Evolutionary conservation across 257 asterid species (phyloP).

Genomic region (Fraxinus cuspidata): DNA sequence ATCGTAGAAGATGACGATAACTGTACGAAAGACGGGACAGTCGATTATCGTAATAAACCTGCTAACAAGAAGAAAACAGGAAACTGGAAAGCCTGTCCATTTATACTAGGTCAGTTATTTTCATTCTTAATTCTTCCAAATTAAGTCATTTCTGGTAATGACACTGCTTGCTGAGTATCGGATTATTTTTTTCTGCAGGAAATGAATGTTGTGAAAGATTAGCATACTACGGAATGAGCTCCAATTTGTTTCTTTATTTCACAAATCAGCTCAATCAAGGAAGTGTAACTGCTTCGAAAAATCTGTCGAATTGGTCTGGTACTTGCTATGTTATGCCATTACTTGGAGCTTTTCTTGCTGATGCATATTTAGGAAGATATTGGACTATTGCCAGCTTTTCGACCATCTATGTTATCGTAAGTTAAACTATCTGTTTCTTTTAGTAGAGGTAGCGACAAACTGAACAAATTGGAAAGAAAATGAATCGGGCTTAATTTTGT

Average conservation of each 20-base stretch:
- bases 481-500: background rate
- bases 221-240: slow-evolving; percentile 79
- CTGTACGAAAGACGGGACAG: slow-evolving; percentile 73
- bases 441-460: too few species aligned
- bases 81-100: slow-evolving; percentile 83
- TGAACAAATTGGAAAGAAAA: background rate
- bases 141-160: background rate
- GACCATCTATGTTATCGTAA: slow-evolving; percentile 61
- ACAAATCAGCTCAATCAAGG: slow-evolving; percentile 54
- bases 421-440: slow-evolving; percentile 14
- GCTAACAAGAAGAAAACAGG: slow-evolving; percentile 72
- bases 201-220: slow-evolving; percentile 71
- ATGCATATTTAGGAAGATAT: slow-evolving; percentile 72
- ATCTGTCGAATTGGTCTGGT: slow-evolving; percentile 69
- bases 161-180: background rate
- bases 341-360: slow-evolving; percentile 74
- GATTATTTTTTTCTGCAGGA: slow-evolving; percentile 30
- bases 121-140: background rate
- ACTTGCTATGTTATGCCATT: slow-evolving; percentile 73
- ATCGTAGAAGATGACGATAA: slow-evolving; percentile 51
- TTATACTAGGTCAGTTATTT: slow-evolving; percentile 52
- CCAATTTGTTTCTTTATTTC: slow-evolving; percentile 54
- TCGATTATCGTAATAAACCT: slow-evolving; percentile 60
- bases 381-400: slow-evolving; percentile 76
- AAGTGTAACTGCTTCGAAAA: slow-evolving; percentile 57